These are phyloP conservation scores for Arachnomyces sp. DNA, from an alignment of 2,329 filamentous ascomycete species.

Conservation along the genomic window DNA sequence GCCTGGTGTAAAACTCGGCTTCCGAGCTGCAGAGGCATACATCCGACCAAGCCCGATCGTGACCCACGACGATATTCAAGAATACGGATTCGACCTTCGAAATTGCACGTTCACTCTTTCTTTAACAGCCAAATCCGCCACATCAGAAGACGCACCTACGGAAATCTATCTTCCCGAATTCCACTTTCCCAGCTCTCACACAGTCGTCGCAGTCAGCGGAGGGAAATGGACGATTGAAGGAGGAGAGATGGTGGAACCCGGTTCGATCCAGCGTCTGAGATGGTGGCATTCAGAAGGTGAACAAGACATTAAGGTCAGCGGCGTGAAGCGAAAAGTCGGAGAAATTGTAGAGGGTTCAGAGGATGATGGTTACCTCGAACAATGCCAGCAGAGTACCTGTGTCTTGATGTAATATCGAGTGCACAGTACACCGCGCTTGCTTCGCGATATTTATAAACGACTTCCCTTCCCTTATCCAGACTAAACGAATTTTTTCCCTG, in stretches of 20 bases:
- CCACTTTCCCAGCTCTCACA: conserved; percentile 74
- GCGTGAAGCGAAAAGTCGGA: conserved; percentile 55
- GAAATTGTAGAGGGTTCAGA: conserved; percentile 46
- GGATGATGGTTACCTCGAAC: conserved; percentile 70
- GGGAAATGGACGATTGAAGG: conserved; percentile 80
- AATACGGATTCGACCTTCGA: conserved; percentile 74
- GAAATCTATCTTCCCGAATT: conserved; percentile 82
- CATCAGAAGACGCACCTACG: conserved; percentile 62
- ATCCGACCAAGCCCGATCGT: conserved; percentile 74
- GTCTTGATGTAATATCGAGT: conserved; percentile 39
- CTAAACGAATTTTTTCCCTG: no score
- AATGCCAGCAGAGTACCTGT: conserved; percentile 43
- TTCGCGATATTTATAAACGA: no score
- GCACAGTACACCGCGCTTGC: no score
- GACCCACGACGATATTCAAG: conserved; percentile 62
- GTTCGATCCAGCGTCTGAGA: conserved; percentile 64
- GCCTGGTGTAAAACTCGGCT: conserved; percentile 60
- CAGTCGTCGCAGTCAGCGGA: conserved; percentile 65
- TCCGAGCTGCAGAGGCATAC: conserved; percentile 86
- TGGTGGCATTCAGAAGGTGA: conserved; percentile 93
- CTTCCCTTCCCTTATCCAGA: no score
- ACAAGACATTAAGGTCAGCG: conserved; percentile 69
- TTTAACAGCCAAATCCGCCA: conserved; percentile 54
- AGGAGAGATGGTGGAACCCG: conserved; percentile 61
- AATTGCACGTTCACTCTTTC: conserved; percentile 69